phyloP scores from a whole-genome alignment of 108 stramenopile genomes.

The Skeletonema marinoi region DNA sequence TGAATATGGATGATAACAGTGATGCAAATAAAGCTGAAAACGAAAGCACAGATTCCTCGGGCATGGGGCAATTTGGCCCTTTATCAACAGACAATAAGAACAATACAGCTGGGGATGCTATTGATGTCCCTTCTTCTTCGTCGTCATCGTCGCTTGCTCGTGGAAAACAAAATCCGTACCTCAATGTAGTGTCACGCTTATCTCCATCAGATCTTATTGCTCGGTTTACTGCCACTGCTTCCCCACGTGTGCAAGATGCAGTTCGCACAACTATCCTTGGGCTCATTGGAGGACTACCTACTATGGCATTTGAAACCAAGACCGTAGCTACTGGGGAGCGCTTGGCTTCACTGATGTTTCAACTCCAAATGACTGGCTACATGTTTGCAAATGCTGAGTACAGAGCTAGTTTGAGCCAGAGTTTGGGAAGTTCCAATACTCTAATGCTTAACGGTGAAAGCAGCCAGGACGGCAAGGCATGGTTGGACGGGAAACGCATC shows the following conservation, averaged over 20 bases:
- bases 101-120: not conserved
- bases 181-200: conserved; percentile 72
- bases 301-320: conserved; percentile 92
- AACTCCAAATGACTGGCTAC: conserved; percentile 95
- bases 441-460: conserved; percentile 37
- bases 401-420: conserved; percentile 71
- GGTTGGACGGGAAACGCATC: conserved; percentile 49
- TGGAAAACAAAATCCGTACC: conserved; percentile 64
- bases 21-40: not conserved
- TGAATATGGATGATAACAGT: conserved; percentile 12
- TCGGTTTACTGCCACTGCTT: conserved; percentile 76
- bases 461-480: conserved; percentile 33
- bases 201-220: conserved; percentile 84
- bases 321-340: conserved; percentile 88
- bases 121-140: conserved; percentile 6
- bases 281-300: conserved; percentile 87
- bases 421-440: conserved; percentile 44
- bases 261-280: conserved; percentile 89
- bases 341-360: conserved; percentile 95
- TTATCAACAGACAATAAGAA: not conserved
- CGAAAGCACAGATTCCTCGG: not conserved
- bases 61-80: conserved; percentile 4
- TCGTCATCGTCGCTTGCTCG: not conserved
- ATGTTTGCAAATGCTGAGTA: conserved; percentile 99
- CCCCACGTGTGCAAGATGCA: conserved; percentile 89